Evolutionary conservation across 2,329 filamentous ascomycete genomes (phyloP).

Genomic region (Colletotrichum falcatum): DNA sequence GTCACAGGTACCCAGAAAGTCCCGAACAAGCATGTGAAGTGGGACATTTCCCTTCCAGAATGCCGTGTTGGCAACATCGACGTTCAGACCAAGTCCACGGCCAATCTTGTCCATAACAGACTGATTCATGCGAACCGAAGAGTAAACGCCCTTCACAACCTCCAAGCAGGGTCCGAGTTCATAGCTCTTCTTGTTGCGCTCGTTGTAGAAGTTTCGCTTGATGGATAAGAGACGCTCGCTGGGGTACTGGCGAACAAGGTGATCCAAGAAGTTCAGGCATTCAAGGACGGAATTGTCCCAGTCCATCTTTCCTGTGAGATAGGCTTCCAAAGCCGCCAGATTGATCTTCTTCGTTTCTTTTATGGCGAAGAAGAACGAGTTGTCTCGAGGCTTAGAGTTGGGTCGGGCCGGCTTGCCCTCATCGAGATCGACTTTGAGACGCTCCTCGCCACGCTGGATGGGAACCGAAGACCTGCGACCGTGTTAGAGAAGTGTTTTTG

Average conservation of each 20-base stretch:
- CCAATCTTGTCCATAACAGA: slow-evolving; percentile 55
- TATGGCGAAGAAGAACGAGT: slow-evolving; percentile 72
- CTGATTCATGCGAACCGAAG: slow-evolving; percentile 82
- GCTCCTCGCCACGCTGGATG: slow-evolving; percentile 61
- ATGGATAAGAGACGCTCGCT: slow-evolving; percentile 75
- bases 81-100: slow-evolving; percentile 81
- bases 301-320: slow-evolving; percentile 69
- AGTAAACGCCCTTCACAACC: slow-evolving; percentile 90
- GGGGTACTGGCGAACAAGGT: slow-evolving; percentile 85
- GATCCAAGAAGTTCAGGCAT: slow-evolving; percentile 91
- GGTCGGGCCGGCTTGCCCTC: slow-evolving; percentile 63
- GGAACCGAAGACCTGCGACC: slow-evolving; percentile 52
- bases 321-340: slow-evolving; percentile 73
- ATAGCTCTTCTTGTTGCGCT: slow-evolving; percentile 60
- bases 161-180: slow-evolving; percentile 72
- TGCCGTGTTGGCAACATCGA: slow-evolving; percentile 90
- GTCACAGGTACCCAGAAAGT: slow-evolving; percentile 49
- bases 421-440: slow-evolving; percentile 79
- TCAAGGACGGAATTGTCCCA: slow-evolving; percentile 79
- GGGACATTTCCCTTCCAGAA: slow-evolving; percentile 75
- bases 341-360: slow-evolving; percentile 75
- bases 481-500: slow-evolving; percentile 33
- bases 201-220: slow-evolving; percentile 84
- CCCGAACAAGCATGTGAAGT: slow-evolving; percentile 42
- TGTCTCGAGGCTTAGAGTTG: slow-evolving; percentile 49